Conservation (phyloP, 805 yeast species). For the Myxozyma mucilagina region DNA sequence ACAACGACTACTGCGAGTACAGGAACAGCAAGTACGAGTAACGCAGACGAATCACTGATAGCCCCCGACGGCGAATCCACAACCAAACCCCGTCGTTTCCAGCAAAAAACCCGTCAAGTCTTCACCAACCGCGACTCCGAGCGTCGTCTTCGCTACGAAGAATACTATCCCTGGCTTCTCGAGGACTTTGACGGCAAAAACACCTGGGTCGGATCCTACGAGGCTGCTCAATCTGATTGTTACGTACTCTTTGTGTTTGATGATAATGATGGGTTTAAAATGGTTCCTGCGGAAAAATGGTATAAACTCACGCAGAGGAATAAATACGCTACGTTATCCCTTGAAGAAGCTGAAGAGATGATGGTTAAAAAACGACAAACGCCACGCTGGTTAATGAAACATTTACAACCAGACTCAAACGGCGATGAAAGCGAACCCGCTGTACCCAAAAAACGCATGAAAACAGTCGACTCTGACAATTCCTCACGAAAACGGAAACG, state of each 20-base stretch:
- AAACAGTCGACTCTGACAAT: conserved; percentile 50
- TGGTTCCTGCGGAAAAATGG: conserved; percentile 94
- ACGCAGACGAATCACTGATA: conserved; percentile 34
- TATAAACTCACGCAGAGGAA: conserved; percentile 92
- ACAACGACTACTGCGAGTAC: conserved; percentile 16
- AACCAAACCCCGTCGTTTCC: conserved; percentile 49
- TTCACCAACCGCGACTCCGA: conserved; percentile 79
- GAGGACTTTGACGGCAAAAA: conserved; percentile 94
- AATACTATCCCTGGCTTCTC: conserved; percentile 96
- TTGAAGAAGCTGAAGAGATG: conserved; percentile 90
- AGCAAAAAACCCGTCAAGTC: conserved; percentile 82
- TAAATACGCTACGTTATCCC: conserved; percentile 86
- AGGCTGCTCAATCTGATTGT: conserved; percentile 85
- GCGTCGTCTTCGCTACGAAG: conserved; percentile 86
- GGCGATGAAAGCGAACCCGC: conserved; percentile 27
- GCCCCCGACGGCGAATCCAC: conserved; percentile 25
- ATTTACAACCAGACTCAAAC: conserved; percentile 47
- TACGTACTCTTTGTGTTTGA: conserved; percentile 84
- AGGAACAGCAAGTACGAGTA: conserved; percentile 28
- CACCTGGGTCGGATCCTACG: conserved; percentile 94
- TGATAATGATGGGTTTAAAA: conserved; percentile 73
- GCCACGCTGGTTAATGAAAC: conserved; percentile 95
- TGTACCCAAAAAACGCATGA: conserved; percentile 41
- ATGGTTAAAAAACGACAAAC: conserved; percentile 78
- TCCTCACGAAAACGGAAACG: conserved; percentile 35